Evolutionary conservation across 331 rosid species (phyloP).

Genomic region (Erythrophleum ivorense): DNA sequence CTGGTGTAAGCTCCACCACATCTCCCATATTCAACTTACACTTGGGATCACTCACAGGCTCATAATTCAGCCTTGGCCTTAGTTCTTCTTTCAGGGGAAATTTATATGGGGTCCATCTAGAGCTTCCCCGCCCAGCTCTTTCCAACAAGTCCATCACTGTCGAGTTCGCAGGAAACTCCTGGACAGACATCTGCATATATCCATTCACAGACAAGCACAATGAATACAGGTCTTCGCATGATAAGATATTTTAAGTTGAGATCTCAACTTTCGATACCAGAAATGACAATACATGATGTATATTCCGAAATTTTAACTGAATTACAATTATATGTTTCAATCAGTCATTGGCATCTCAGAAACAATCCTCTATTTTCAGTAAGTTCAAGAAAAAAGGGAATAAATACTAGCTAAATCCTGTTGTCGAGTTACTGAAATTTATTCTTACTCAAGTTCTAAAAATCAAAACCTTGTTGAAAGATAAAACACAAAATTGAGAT

Average conservation of each 20-base stretch:
- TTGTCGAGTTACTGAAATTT: not conserved
- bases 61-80: conserved; percentile 84
- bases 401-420: not conserved
- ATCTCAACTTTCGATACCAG: not conserved
- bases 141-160: conserved; percentile 76
- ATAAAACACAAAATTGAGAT: not conserved
- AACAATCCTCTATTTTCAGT: not conserved
- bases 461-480: not conserved
- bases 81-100: conserved; percentile 87
- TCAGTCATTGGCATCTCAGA: conserved; percentile 1
- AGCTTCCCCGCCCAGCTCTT: conserved; percentile 71
- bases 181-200: conserved; percentile 90
- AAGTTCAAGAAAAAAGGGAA: not conserved
- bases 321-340: not conserved
- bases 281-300: conserved; percentile 9
- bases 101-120: conserved; percentile 73
- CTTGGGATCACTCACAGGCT: conserved; percentile 67
- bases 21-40: conserved; percentile 96
- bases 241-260: not conserved
- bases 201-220: conserved; percentile 5
- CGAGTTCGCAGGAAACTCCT: conserved; percentile 79
- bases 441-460: not conserved
- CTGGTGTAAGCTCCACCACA: conserved; percentile 85
- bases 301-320: not conserved
- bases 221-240: conserved; percentile 23